Base-by-base conservation (phyloP, 139 green algal genomes). In the Zygnema cylindricum region DNA sequence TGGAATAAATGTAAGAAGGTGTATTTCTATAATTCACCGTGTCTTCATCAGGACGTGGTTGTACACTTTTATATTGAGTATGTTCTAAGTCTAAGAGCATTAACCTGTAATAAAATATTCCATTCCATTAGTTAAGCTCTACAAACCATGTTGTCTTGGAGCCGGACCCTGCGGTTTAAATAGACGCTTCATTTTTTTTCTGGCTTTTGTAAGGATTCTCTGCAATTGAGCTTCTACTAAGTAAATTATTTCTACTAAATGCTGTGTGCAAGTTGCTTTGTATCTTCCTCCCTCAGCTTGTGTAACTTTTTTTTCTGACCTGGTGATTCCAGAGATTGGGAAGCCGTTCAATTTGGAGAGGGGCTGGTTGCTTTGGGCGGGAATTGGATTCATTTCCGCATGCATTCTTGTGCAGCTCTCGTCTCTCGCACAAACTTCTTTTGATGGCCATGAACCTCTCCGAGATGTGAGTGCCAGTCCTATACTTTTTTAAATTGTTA, bases 311-410 rank as follows among this genome's bases (percentile, higher is more conserved):
- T 54, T 54, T 84, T 25, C 32, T 84, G 16, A 43, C 2, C 22
- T 43, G 33, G 32, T 69, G 76, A 55, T 54, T 54, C 69, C 54
- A 43, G 7, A 35, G 22, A 32, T 84, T 30, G 30, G 7, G 2
- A 36, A 81, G 81, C 81, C 57, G n/a, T 87, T 82, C 38, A 83
- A 7, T 32, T 40, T 82, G n/a, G 30, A 83, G 3, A 2, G 36
- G 30, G 81, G 81, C 30, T 87, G 81, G 81, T 55, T 87, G 32
- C 32, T 83, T 2, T 87, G 81, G 81, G 81, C 32, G 30, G 25
- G 41, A 21, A 32, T 87, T 7, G 81, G 81, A 23, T 82, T 84
- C 7, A 33, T 43, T 11, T 35, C 55, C 7, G 41, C 81, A 36
- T 81, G 77, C 2, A 55, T 41, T 43, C 54, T 40, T 2, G 41